phyloP scores from a whole-genome alignment of 345 rosid genomes.

The Gossypium arboreum region DNA sequence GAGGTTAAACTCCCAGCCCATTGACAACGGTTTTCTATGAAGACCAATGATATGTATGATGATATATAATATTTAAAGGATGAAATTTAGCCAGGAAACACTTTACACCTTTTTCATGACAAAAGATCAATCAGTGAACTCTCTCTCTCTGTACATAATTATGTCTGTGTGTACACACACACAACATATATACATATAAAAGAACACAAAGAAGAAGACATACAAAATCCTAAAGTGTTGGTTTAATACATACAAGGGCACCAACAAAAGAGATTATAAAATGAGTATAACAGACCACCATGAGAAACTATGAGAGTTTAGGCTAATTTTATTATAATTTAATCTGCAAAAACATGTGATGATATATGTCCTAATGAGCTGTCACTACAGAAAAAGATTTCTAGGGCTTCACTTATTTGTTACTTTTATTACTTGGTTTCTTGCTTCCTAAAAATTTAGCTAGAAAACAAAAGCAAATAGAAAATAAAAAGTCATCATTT shows the following conservation, averaged over 20 bases:
- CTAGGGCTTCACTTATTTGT: not conserved
- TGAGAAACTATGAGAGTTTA: not conserved
- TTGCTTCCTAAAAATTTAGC: constrained; percentile 7
- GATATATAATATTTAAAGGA: not conserved
- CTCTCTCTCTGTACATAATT: not conserved
- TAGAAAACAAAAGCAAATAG: not conserved
- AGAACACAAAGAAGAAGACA: not conserved
- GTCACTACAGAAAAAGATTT: not conserved
- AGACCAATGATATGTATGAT: not conserved
- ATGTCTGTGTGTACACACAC: not conserved
- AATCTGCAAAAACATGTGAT: not conserved
- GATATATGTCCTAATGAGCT: not conserved
- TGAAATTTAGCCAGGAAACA: not conserved
- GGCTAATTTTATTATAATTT: not conserved
- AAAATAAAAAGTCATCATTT: not conserved
- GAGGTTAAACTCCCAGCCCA: not conserved
- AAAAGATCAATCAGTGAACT: not conserved
- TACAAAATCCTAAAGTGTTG: not conserved
- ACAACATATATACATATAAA: not conserved
- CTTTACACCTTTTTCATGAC: not conserved
- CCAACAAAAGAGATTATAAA: not conserved
- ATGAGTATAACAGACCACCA: not conserved
- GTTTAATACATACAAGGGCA: not conserved
- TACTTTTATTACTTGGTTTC: not conserved
- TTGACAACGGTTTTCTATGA: not conserved